Base-by-base conservation (phyloP, 345 rosid genomes). In the Tarenaya hassleriana region DNA sequence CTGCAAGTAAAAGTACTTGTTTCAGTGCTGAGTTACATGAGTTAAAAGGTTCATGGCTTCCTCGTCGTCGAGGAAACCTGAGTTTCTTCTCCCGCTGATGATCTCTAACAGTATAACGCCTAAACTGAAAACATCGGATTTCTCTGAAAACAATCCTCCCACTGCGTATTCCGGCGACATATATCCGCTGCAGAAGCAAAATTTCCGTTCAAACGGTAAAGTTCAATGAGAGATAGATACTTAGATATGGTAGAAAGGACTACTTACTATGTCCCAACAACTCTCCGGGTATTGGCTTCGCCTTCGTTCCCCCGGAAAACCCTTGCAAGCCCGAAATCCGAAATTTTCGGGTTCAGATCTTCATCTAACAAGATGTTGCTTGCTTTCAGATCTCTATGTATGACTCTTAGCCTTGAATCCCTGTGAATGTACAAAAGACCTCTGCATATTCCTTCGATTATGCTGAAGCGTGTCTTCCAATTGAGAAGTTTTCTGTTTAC, bases 281-380 rank as follows among this genome's bases (percentile, higher is more conserved):
- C 68, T 29, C 74, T 71, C 47, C 13, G 41, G 3, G 80, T 79
- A 16, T 69, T 65, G 13, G 70, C 77, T 58, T 72, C 74, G 64
- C 66, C 60, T 50, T 76, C 62, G 34, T 67, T 67, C 7, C 12
- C 60, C 13, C 40, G 54, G 33, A 74, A 74, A 52, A 76, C 57
- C 56, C 62, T 65, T 0, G 80, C 86, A 56, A 65, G 72, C 9
- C 74, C 82, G 11, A 79, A 79, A 46, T 72, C 77, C 10, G 68
- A 74, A 56, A 79, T 76, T 8, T 64, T 79, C 0, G 82, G 77
- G 21, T 74, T 74, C 10, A 74, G 33, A 34, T 69, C 57, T 40
- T 79, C 70, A 56, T 79, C 85, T 33, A 79, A 64, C 55, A 79
- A 64, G 37, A 79, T 69, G 50, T 76, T 76, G 41, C 82, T 63